Evolutionary conservation across 2,329 filamentous ascomycete genomes (phyloP).

Genomic region (Colletotrichum godetiae): DNA sequence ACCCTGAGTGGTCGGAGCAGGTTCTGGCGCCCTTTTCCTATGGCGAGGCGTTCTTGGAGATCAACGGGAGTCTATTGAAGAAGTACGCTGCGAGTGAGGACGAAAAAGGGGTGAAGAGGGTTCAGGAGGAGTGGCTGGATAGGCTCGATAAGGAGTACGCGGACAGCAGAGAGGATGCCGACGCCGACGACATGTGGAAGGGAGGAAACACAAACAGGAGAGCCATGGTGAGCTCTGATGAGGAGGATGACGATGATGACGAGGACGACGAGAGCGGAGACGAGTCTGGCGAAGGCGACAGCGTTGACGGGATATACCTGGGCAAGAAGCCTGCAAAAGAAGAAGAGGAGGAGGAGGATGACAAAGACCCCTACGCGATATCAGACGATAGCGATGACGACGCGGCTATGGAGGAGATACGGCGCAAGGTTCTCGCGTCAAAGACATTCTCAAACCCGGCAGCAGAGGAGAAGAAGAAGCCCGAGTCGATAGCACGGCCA

Average conservation of each 20-base stretch:
- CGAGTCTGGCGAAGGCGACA: conserved; percentile 57
- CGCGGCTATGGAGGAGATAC: conserved; percentile 89
- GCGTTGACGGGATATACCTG: conserved; percentile 69
- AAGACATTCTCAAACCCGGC: conserved; percentile 82
- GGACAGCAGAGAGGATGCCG: conserved; percentile 77
- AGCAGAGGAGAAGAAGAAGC: conserved; percentile 61
- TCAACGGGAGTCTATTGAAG: conserved; percentile 85
- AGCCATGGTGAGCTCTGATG: conserved; percentile 63
- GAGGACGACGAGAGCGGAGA: conserved; percentile 57
- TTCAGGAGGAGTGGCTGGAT: conserved; percentile 88
- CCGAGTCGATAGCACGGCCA: conserved; percentile 72
- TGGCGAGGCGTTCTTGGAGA: conserved; percentile 87
- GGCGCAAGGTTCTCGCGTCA: conserved; percentile 88
- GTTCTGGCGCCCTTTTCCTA: conserved; percentile 89
- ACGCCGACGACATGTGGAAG: conserved; percentile 85
- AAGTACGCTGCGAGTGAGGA: conserved; percentile 86
- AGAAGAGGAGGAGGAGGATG: conserved; percentile 57
- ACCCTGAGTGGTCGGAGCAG: conserved; percentile 88
- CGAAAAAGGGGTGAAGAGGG: conserved; percentile 84
- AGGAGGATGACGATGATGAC: conserved; percentile 64
- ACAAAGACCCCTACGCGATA: conserved; percentile 77
- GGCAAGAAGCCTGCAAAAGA: conserved; percentile 60
- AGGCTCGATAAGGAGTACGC: conserved; percentile 91
- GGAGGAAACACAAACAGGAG: conserved; percentile 86
- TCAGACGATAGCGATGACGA: conserved; percentile 86